Evolutionary conservation across 208 protist genomes (phyloP).

Genomic region (Acanthamoeba healyi): DNA sequence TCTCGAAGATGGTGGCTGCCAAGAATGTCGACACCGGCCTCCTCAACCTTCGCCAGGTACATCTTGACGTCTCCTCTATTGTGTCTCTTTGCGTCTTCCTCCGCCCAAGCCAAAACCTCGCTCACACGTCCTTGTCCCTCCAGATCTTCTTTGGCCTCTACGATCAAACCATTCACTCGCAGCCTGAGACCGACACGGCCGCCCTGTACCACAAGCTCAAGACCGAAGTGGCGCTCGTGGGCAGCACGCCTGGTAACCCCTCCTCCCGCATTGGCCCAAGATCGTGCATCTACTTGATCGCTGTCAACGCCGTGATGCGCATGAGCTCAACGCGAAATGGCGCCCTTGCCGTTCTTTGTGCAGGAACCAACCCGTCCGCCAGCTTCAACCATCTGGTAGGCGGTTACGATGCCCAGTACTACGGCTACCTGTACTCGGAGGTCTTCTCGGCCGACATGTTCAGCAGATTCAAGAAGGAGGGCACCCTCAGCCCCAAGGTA

Average conservation of each 20-base stretch:
- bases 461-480: slow-evolving; percentile 83
- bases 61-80: not conserved
- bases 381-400: slow-evolving; percentile 74
- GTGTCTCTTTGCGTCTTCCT: not conserved
- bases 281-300: no score
- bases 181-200: not conserved
- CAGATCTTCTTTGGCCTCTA: slow-evolving; percentile 83
- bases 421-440: slow-evolving; percentile 90
- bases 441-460: slow-evolving; percentile 87
- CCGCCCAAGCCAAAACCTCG: no score
- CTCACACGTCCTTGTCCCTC: not conserved
- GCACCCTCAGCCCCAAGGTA: slow-evolving; percentile 76
- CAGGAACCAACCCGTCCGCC: slow-evolving; percentile 49
- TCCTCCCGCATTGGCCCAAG: not conserved
- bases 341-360: slow-evolving; percentile 81
- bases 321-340: no score
- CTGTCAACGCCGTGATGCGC: not conserved
- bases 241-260: slow-evolving; percentile 65
- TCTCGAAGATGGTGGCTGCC: slow-evolving; percentile 76
- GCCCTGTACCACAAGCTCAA: slow-evolving; percentile 65
- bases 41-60: not conserved
- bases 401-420: slow-evolving; percentile 89
- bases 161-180: slow-evolving; percentile 79
- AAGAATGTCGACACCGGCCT: slow-evolving; percentile 81
- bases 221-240: slow-evolving; percentile 66